Conservation (phyloP, 1,139 yeast species). For the Barnettozyma hawaiiensis region DNA sequence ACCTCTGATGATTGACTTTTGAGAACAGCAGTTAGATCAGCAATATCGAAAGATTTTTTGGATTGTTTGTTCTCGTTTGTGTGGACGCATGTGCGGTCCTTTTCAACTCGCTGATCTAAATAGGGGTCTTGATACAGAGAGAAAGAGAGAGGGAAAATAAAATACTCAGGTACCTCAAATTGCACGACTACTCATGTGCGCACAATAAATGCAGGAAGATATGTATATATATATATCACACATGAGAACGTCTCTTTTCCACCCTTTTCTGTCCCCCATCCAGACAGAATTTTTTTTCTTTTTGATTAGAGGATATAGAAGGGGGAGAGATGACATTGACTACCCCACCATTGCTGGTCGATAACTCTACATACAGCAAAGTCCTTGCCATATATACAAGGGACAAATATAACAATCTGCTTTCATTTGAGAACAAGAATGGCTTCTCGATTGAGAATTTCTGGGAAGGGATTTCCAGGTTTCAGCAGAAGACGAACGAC, state of each 20-base stretch:
- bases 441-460: conserved; percentile 23
- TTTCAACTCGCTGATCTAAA: neutral
- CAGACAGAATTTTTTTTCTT: neutral
- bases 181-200: neutral
- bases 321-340: conserved; percentile 11
- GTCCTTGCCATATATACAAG: conserved; percentile 32
- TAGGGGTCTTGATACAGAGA: neutral
- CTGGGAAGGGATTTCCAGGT: conserved; percentile 22
- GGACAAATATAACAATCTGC: conserved; percentile 16
- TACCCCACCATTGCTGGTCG: conserved; percentile 12
- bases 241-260: neutral
- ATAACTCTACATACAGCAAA: conserved; percentile 33
- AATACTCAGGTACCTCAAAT: conserved; percentile 1
- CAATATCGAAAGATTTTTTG: neutral
- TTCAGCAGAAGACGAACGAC: neutral
- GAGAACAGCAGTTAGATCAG: neutral
- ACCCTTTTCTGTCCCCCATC: neutral
- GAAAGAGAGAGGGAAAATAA: too few relatives aligned
- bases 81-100: neutral
- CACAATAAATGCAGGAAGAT: neutral
- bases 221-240: neutral
- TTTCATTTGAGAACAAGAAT: conserved; percentile 28
- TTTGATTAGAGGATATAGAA: neutral
- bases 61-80: neutral
- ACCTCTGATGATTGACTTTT: too few relatives aligned